Evolutionary conservation across 2,329 filamentous ascomycete species (phyloP), one percentile per base, ranked within the genome.

Genomic region (Calonectria pteridis): DNA sequence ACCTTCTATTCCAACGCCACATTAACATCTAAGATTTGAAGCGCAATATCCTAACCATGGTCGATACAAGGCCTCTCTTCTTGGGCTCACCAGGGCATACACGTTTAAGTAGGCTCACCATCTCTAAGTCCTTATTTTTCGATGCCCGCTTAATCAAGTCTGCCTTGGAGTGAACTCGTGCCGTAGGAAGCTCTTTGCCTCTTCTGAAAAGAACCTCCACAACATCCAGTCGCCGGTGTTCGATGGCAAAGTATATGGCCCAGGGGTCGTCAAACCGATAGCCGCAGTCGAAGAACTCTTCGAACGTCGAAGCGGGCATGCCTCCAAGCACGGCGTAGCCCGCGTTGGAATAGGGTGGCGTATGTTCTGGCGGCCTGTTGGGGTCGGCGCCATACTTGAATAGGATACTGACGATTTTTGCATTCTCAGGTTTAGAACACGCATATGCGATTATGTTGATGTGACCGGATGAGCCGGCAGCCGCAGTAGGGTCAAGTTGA

Each of bases 311-410:
- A 16, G 26, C 35, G 26, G 62, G 62, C 62, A 65, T 43, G 14
- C 23, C 62, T 65, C 62, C 62, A 4, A 23, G 5, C 16, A 65
- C 62, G 13, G 62, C 62, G 11, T 64, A 64, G 5, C 35, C 59
- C 3, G 46, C 40, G 29, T 67, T 67, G 43, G 64, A 67, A 18
- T 23, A 67, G 18, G 64, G 64, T 11, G 43, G 64, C n/a, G 43
- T 67, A 29, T 67, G 64, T 20, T 67, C 43, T 4, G 64, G 23
- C 6, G 26, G 26, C n/a, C 31, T 53, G 33, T 67, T 67, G 7
- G 64, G 64, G 64, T 67, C 64, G 37, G 64, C 64, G n/a, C 64
- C 64, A 18, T 28, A 13, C n/a, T 37, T 37, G n/a, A 67, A 46
- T 5, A 67, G 49, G 64, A 51, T n/a, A 10, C 46, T 40, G 10